Base-by-base conservation (phyloP, 2,329 filamentous ascomycete genomes). In the Sarocladium kiliense region DNA sequence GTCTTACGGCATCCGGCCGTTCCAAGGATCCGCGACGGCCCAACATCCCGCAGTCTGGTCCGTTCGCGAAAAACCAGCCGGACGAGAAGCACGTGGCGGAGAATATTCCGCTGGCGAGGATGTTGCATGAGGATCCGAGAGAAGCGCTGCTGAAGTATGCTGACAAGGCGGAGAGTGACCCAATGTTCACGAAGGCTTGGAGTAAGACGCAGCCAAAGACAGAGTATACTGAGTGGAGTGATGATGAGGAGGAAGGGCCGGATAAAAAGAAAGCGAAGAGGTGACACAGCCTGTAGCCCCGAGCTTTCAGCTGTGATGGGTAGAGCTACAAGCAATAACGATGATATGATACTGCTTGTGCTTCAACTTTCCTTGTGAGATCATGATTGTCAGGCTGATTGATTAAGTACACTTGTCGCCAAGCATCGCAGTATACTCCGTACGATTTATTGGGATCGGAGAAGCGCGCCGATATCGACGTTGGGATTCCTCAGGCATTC, bases 141-240 rank as follows among this genome's bases (percentile, higher is more conserved):
- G 94, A 96, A 71, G 94, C 94, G 45, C 74, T 99, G 65, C 74
- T 99, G 58, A 97, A 95, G 74, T 99, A 97, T 76, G 93, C 91
- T 36, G 90, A 96, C 55, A 87, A 95, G 67, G 91, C 92, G 12
- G 85, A 96, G 71, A 93, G 90, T 67, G 92, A 97, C 67, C 93
- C 92, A 1, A 80, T 96, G 64, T 99, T 97, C 66, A 99, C 94
- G 27, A 90, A 89, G 62, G 94, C 92, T 16, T 99, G 91, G 89
- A 88, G 88, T 66, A 81, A 87, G 63, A 97, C 91, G 36, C 93
- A 97, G 73, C 94, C 94, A 0, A 87, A 92, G 62, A 91, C 92
- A 25, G 87, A 97, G 61, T 99, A 95, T 74, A 88, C 89, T 7
- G 89, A 97, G 42, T 65, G 94, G 32, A 95, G 91, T 68, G 93